phyloP scores from a whole-genome alignment of 2,329 filamentous ascomycete genomes.

The Stagonosporopsis tanaceti region DNA sequence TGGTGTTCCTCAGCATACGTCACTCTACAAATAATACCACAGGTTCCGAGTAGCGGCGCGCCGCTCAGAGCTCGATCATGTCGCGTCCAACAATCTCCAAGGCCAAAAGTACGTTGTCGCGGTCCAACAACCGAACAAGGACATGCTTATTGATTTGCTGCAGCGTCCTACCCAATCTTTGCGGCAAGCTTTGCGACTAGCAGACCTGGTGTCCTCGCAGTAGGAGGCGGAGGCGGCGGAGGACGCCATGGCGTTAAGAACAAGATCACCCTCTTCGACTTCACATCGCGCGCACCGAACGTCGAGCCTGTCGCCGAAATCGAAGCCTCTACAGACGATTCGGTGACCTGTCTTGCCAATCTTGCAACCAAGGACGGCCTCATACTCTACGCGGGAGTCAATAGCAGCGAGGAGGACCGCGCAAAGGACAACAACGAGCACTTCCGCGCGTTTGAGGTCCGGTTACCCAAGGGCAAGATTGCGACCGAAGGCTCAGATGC shows the following conservation, averaged over 20 bases:
- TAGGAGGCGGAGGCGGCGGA: constrained; percentile 88
- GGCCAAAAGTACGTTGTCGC: constrained; percentile 30
- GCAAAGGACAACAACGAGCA: constrained; percentile 82
- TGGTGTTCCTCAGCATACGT: constrained; percentile 11
- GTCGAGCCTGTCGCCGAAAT: constrained; percentile 72
- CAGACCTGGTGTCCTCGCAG: constrained; percentile 72
- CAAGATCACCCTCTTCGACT: constrained; percentile 77
- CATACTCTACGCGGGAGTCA: constrained; percentile 72
- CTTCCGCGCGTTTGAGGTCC: constrained; percentile 76
- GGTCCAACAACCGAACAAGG: background rate
- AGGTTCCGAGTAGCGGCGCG: constrained; percentile 20
- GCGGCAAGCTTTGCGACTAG: constrained; percentile 87
- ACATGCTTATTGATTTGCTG: constrained; percentile 5
- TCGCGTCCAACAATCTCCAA: constrained; percentile 44
- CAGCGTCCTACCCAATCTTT: constrained; percentile 76
- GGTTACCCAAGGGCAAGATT: constrained; percentile 58
- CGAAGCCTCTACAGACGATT: constrained; percentile 87
- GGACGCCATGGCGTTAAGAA: constrained; percentile 72
- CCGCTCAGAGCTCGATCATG: constrained; percentile 27
- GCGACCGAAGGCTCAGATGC: constrained; percentile 43
- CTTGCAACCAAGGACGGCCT: constrained; percentile 66
- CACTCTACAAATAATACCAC: constrained; percentile 5
- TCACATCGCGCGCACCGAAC: constrained; percentile 68
- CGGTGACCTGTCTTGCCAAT: constrained; percentile 80
- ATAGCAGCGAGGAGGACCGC: constrained; percentile 77